Conservation (phyloP, 208 protist genomes). For the Strigomonas culicis region DNA sequence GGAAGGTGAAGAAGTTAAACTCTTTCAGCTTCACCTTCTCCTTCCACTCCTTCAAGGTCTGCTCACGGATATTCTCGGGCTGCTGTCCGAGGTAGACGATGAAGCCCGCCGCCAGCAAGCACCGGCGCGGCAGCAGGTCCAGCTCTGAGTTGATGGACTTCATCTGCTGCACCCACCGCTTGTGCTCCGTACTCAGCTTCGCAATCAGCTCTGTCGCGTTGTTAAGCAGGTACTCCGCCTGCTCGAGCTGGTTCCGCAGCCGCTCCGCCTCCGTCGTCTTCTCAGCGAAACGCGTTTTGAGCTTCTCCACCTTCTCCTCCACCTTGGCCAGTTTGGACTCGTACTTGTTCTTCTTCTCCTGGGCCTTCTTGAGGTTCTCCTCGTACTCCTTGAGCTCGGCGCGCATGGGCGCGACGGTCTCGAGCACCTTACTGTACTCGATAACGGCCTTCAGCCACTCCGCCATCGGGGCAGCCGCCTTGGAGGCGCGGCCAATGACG, state of each 20-base stretch:
- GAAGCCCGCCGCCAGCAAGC: conserved; percentile 89
- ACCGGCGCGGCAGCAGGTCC: conserved; percentile 72
- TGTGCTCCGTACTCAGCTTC: conserved; percentile 95
- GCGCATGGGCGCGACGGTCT: conserved; percentile 90
- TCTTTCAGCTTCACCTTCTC: conserved; percentile 65
- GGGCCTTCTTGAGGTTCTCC: conserved; percentile 70
- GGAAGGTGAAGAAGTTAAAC: conserved; percentile 92
- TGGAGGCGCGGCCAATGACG: conserved; percentile 90
- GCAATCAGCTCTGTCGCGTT: conserved; percentile 91
- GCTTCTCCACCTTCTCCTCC: conserved; percentile 91
- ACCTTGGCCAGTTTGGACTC: conserved; percentile 85
- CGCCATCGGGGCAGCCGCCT: conserved; percentile 95
- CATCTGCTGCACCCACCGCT: conserved; percentile 92
- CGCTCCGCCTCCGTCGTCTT: conserved; percentile 94
- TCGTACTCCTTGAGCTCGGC: conserved; percentile 81
- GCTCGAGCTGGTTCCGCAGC: conserved; percentile 85
- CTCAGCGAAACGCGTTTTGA: conserved; percentile 91
- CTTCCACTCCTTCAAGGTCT: conserved; percentile 79
- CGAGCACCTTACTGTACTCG: conserved; percentile 95
- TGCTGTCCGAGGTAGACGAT: conserved; percentile 93
- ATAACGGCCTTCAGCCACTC: conserved; percentile 97
- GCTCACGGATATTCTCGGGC: conserved; percentile 82
- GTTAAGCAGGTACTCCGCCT: conserved; percentile 86
- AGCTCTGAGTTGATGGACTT: conserved; percentile 66
- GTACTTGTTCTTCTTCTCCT: conserved; percentile 89